phyloP scores from a whole-genome alignment of 2,329 filamentous ascomycete genomes.

The Penicillium corylophilum region DNA sequence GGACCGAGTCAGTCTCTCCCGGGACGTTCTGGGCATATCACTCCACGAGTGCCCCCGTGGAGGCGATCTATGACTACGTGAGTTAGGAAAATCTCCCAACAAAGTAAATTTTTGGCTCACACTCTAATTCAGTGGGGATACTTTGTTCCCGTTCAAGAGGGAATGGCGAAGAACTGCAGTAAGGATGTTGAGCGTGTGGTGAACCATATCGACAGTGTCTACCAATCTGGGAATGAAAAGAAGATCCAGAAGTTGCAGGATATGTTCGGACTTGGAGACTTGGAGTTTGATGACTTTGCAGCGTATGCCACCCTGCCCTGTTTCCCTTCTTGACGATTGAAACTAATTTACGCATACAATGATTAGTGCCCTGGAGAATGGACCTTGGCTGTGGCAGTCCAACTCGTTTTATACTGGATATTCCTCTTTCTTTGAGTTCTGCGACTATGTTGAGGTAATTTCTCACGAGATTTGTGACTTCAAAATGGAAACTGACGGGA shows the following conservation, averaged over 20 bases:
- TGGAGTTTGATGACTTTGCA: conserved; percentile 56
- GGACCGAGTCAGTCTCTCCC: conserved; percentile 53
- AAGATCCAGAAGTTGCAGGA: conserved; percentile 50
- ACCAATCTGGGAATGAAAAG: conserved; percentile 43
- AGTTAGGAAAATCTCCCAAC: background rate
- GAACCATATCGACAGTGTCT: conserved; percentile 54
- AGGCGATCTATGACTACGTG: conserved; percentile 56
- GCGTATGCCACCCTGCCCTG: conserved; percentile 8
- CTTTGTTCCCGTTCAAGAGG: conserved; percentile 56
- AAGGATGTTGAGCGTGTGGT: conserved; percentile 53
- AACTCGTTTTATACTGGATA: conserved; percentile 53
- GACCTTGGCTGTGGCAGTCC: conserved; percentile 59
- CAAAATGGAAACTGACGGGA: conserved; percentile 2
- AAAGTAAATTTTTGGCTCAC: background rate
- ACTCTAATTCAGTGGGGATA: conserved; percentile 51
- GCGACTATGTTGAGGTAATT: conserved; percentile 50
- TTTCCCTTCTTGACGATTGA: background rate
- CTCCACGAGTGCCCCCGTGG: conserved; percentile 55
- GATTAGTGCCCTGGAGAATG: conserved; percentile 51
- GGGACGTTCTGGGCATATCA: conserved; percentile 63
- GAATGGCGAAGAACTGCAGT: conserved; percentile 61
- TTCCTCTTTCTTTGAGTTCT: conserved; percentile 49
- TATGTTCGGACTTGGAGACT: conserved; percentile 52
- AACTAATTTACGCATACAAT: background rate
- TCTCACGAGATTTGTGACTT: background rate